A percentile compares a stretch with the other conserved stretches of the same genome.
These are phyloP conservation scores for Metschnikowia matae DNA, from an alignment of 805 yeast species.

Conservation along the genomic window DNA sequence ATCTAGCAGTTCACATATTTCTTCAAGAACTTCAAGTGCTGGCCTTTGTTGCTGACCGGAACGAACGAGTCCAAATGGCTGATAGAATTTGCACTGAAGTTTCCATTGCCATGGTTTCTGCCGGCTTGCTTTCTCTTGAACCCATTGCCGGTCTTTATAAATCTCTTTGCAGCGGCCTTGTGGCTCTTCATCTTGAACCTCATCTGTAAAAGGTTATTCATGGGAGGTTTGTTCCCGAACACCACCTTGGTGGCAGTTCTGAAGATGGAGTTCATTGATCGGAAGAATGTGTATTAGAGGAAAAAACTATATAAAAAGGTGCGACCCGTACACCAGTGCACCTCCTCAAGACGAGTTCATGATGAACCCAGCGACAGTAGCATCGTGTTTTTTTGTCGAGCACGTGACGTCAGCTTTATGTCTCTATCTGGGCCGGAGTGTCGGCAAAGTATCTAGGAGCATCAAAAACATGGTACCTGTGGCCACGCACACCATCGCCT, in stretches of 20 bases:
- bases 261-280: conserved; percentile 17
- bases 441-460: conserved; percentile 78
- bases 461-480: conserved; percentile 89
- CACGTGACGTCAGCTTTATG: not conserved
- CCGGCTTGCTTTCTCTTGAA: conserved; percentile 61
- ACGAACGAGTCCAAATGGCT: conserved; percentile 58
- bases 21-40: conserved; percentile 57
- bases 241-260: conserved; percentile 14
- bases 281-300: not conserved
- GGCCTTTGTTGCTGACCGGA: conserved; percentile 45
- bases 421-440: conserved; percentile 7
- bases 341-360: not conserved
- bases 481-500: conserved; percentile 93
- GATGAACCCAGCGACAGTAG: no score
- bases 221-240: conserved; percentile 19
- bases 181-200: conserved; percentile 66
- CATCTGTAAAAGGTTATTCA: conserved; percentile 30
- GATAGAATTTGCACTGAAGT: conserved; percentile 67
- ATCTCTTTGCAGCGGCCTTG: conserved; percentile 82
- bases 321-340: conserved; percentile 1
- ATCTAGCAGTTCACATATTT: conserved; percentile 36
- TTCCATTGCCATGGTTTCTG: conserved; percentile 89
- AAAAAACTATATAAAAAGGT: conserved; percentile 1
- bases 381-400: no score
- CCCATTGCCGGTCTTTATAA: conserved; percentile 71